These are phyloP conservation scores for Fagopyrum esculentum DNA, from an alignment of 148 eudicot species.

Conservation along the genomic window DNA sequence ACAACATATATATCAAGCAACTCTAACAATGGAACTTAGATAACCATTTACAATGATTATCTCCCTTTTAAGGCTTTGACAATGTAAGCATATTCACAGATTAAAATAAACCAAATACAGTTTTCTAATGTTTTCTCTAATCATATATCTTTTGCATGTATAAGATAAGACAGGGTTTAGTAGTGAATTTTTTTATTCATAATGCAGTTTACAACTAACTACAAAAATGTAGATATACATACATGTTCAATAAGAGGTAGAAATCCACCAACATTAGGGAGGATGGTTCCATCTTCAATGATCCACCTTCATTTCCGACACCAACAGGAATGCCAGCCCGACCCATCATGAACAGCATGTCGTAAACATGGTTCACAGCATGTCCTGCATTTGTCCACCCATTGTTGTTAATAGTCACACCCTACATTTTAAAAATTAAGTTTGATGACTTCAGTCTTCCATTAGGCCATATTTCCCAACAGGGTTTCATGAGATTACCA, in stretches of 20 bases:
- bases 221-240: conserved; percentile 18
- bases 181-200: neutral
- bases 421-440: conserved; percentile 28
- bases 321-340: conserved; percentile 77
- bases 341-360: conserved; percentile 85
- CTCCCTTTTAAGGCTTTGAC: no score
- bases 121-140: conserved; percentile 32
- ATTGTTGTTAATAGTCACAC: conserved; percentile 60
- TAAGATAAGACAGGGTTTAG: neutral
- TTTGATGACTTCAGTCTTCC: neutral
- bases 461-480: neutral
- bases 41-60: no score
- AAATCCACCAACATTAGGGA: conserved; percentile 80
- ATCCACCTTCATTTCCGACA: conserved; percentile 85
- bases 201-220: no score
- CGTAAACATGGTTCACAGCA: conserved; percentile 76
- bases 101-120: no score
- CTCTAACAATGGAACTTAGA: no score
- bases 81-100: no score
- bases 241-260: conserved; percentile 55
- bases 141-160: neutral
- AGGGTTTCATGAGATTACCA: no score
- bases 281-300: conserved; percentile 53
- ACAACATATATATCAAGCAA: conserved; percentile 24
- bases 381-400: conserved; percentile 85